phyloP scores from a whole-genome alignment of 345 rosid species.

The Theobroma cacao region DNA sequence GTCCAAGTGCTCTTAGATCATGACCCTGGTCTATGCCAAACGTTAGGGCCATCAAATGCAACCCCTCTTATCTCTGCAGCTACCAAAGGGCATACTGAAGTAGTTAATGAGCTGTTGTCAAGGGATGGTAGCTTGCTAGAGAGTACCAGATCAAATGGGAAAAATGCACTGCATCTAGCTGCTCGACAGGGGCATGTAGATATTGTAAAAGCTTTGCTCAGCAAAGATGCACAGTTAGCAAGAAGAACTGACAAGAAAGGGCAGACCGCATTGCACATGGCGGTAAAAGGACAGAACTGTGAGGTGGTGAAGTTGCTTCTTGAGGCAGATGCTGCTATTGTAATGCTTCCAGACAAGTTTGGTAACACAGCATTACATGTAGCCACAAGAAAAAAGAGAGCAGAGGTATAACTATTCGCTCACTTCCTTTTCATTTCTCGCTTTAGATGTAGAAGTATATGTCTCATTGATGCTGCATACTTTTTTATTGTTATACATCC shows the following conservation, averaged over 20 bases:
- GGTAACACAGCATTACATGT: constrained; percentile 93
- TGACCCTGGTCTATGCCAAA: constrained; percentile 75
- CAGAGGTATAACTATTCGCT: constrained; percentile 51
- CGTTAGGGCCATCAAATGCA: constrained; percentile 75
- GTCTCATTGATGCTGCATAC: background rate
- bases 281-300: constrained; percentile 86
- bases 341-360: constrained; percentile 90
- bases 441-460: background rate
- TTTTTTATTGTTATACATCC: background rate
- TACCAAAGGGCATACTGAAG: constrained; percentile 83
- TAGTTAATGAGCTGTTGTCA: constrained; percentile 73
- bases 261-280: constrained; percentile 95
- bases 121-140: constrained; percentile 78
- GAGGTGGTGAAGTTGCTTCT: constrained; percentile 91
- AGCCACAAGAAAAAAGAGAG: constrained; percentile 87
- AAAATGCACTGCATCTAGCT: constrained; percentile 89
- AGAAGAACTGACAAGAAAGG: constrained; percentile 92
- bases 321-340: constrained; percentile 91
- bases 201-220: constrained; percentile 66
- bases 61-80: constrained; percentile 92
- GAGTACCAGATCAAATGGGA: constrained; percentile 75
- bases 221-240: constrained; percentile 82
- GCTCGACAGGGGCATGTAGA: constrained; percentile 87
- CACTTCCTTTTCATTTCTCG: background rate
- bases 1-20: constrained; percentile 84